These are phyloP conservation scores for Plicaturopsis crispa DNA, from an alignment of 768 basidiomycete species.

Conservation along the genomic window DNA sequence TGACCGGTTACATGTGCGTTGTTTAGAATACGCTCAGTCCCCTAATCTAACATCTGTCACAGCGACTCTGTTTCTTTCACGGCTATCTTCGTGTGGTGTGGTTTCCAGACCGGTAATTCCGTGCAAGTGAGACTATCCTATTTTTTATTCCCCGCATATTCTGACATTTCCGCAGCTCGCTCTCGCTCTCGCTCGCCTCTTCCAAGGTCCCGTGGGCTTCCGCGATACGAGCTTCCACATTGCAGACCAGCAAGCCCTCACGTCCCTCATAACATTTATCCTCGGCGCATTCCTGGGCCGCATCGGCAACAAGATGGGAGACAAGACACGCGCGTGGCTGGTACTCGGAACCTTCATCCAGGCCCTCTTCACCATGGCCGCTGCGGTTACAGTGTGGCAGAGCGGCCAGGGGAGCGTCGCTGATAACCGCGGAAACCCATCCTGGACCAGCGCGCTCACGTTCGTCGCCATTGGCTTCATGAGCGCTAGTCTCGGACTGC, in stretches of 20 bases:
- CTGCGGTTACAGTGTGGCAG: constrained; percentile 66
- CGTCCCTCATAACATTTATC: constrained; percentile 73
- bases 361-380: constrained; percentile 68
- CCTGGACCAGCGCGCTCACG: constrained; percentile 62
- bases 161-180: constrained; percentile 42
- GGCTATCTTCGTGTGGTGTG: constrained; percentile 79
- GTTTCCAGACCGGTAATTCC: constrained; percentile 77
- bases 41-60: not conserved
- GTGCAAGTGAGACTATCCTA: constrained; percentile 7
- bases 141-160: constrained; percentile 1
- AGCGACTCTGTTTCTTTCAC: constrained; percentile 73
- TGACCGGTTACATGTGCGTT: constrained; percentile 73
- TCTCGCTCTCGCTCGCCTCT: constrained; percentile 77
- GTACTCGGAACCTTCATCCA: constrained; percentile 65
- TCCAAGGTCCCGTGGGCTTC: constrained; percentile 35
- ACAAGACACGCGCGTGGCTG: constrained; percentile 71
- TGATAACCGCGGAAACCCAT: constrained; percentile 46
- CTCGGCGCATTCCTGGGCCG: constrained; percentile 73
- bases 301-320: constrained; percentile 75
- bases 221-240: constrained; percentile 61
- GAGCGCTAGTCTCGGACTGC: constrained; percentile 76
- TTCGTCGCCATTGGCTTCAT: constrained; percentile 74
- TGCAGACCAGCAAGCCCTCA: constrained; percentile 79
- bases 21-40: not conserved
- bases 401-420: constrained; percentile 51